These are phyloP conservation scores for Aspergillus sclerotioniger DNA, from an alignment of 495 filamentous ascomycete species.

Conservation along the genomic window DNA sequence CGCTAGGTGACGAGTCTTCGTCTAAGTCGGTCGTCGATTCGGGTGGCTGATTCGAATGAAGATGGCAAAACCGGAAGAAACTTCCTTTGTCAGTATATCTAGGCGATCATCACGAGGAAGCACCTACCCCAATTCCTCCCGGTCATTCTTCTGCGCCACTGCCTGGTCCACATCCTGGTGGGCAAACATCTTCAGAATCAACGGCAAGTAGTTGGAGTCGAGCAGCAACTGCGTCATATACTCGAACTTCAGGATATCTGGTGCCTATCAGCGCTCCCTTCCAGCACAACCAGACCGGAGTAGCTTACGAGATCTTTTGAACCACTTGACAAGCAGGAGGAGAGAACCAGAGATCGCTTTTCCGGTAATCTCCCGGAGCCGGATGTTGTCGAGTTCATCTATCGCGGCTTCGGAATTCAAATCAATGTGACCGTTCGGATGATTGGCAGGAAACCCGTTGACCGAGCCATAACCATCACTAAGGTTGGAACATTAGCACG, in stretches of 20 bases:
- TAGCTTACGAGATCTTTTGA: constrained; percentile 85
- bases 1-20: constrained; percentile 33
- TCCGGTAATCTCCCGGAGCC: constrained; percentile 78
- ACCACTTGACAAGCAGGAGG: constrained; percentile 88
- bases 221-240: constrained; percentile 90
- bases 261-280: constrained; percentile 17
- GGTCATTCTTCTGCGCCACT: constrained; percentile 81
- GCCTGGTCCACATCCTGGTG: constrained; percentile 87
- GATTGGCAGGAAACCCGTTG: constrained; percentile 31
- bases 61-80: constrained; percentile 86
- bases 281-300: neutral
- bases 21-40: constrained; percentile 25
- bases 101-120: neutral
- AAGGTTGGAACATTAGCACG: neutral
- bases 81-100: constrained; percentile 42
- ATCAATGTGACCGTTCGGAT: constrained; percentile 29
- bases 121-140: constrained; percentile 73
- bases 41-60: constrained; percentile 47
- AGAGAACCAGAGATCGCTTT: constrained; percentile 89
- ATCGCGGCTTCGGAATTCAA: constrained; percentile 40
- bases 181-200: constrained; percentile 88
- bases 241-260: constrained; percentile 93
- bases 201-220: constrained; percentile 89
- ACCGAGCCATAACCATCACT: constrained; percentile 34
- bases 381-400: constrained; percentile 76